These are phyloP conservation scores for Saksenaea vasiformis DNA, from an alignment of 371 early-diverging fungal genomes.

Conservation along the genomic window DNA sequence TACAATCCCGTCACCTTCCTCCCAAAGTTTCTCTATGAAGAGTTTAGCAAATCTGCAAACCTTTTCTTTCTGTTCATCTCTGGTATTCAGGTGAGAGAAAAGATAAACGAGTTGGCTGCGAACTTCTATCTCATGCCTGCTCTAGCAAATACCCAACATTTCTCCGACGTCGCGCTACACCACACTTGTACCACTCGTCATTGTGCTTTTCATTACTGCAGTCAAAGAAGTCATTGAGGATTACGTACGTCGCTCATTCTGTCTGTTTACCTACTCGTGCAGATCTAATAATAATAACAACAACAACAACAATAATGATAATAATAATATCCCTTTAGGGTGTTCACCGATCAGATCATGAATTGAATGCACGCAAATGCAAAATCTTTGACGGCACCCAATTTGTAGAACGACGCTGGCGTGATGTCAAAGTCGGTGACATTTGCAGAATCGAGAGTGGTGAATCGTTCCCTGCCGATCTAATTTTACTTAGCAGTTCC, in stretches of 20 bases:
- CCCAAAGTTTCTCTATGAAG: slow-evolving; percentile 90
- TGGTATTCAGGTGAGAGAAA: slow-evolving; percentile 71
- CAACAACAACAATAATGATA: neutral
- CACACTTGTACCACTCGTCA: slow-evolving; percentile 88
- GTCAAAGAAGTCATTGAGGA: slow-evolving; percentile 98
- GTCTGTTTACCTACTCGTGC: neutral
- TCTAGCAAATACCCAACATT: slow-evolving; percentile 80
- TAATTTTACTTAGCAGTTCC: slow-evolving; percentile 79
- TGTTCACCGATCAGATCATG: slow-evolving; percentile 72
- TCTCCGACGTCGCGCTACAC: slow-evolving; percentile 87
- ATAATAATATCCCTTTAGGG: slow-evolving; percentile 27
- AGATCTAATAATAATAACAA: neutral
- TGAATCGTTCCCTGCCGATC: slow-evolving; percentile 93
- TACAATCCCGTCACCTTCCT: slow-evolving; percentile 88
- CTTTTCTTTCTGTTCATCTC: slow-evolving; percentile 92
- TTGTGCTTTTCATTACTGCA: slow-evolving; percentile 92
- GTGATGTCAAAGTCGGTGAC: slow-evolving; percentile 87
- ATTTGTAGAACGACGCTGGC: slow-evolving; percentile 75
- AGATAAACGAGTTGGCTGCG: neutral
- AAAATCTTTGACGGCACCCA: slow-evolving; percentile 65
- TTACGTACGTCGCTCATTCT: slow-evolving; percentile 49
- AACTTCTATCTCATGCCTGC: neutral
- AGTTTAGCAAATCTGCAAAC: slow-evolving; percentile 95
- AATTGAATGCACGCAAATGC: slow-evolving; percentile 72
- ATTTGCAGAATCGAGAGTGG: slow-evolving; percentile 84